Evolutionary conservation across 164 flowering plant species (phyloP), one percentile per base, ranked within the genome.

Genomic region (Aristolochia californica): DNA sequence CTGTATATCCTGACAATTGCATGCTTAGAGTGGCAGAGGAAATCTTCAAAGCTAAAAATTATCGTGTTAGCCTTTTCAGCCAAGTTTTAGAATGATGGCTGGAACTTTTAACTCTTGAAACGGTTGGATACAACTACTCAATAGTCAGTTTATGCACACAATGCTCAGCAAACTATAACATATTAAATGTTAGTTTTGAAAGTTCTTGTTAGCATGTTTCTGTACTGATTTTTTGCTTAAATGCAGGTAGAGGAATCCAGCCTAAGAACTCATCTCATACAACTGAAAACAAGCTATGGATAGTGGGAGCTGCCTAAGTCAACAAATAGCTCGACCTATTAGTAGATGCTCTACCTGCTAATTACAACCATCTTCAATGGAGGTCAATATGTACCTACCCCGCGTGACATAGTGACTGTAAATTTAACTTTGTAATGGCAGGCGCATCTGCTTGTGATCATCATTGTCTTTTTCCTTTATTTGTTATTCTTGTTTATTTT

Each of bases 171-270:
- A 52, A 7, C 34, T 23, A 10, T 22, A 14, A 52, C 34, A 2
- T 22, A n/a, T 20, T 17, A 47, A 47, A 47, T 17, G 40, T 7
- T 34, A 34, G 10, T 34, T 34, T 2, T 34, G 40, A 13, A 22
- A 52, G 14, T 7, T 21, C n/a, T 44, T 25, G 17, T 17, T 44
- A 20, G 13, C 21, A 14, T 10, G 20, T 25, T 4, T 11, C 24
- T 4, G 17, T 48, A 22, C 20, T 57, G 60, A n/a, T 48, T 30
- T 17, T 22, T n/a, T 48, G 22, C 11, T n/a, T 15, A n/a, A 48
- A 0, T n/a, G 40, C 86, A 91, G 97, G 83, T 78, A 20, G 81
- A 83, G 60, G 96, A 87, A 67, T 65, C 67, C 70, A 84, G 91
- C 72, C 77, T 81, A 28, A 77, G 77, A 65, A 76, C 87, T 5